Base-by-base conservation (phyloP, 2,329 filamentous ascomycete genomes). In the Dactylellina cionopaga region DNA sequence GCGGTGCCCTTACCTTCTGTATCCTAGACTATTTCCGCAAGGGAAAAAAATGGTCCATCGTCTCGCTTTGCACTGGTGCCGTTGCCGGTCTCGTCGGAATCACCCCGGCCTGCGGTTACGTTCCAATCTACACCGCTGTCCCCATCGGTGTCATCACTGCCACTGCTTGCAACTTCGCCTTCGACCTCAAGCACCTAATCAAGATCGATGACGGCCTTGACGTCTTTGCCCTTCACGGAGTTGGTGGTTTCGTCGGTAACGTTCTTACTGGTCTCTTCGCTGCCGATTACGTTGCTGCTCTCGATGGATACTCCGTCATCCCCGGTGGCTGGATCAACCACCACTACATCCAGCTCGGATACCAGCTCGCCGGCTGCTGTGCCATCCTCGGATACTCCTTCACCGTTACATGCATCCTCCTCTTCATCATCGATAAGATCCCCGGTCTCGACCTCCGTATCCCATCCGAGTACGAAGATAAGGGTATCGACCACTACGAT, bases 231-330 rank as follows among this genome's bases (percentile, higher is more conserved):
- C 83, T 88, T 25, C 86, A 88, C 76, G 85, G 85, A 15, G 79
- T 88, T 1, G 86, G 86, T n/a, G 86, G 86, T 9, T 82, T 84
- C 73, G 82, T 87, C 0, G 86, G 86, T 13, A 83, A 85, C 31
- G 81, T 88, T 49, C 76, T 87, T 15, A 87, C 86, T 0, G 86
- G 86, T 1, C 80, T 88, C 27, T 88, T 88, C 56, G 86, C 86
- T 0, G 82, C 84, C 1, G 64, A 78, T 10, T 79, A 78, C 76
- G 83, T 87, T 1, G 82, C 83, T 1, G 82, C 82, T 5, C 81
- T 87, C 11, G 86, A 87, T 37, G 86, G 85, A 1, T 80, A 80
- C 2, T 83, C 80, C 1, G 77, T 78, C 3, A 82, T 81, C 0
- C 75, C 81, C 0, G 81, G 84, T 0, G 85, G 84, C 7, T 84